Conservation (phyloP, 208 protist species). For the Trypanosoma mega region DNA sequence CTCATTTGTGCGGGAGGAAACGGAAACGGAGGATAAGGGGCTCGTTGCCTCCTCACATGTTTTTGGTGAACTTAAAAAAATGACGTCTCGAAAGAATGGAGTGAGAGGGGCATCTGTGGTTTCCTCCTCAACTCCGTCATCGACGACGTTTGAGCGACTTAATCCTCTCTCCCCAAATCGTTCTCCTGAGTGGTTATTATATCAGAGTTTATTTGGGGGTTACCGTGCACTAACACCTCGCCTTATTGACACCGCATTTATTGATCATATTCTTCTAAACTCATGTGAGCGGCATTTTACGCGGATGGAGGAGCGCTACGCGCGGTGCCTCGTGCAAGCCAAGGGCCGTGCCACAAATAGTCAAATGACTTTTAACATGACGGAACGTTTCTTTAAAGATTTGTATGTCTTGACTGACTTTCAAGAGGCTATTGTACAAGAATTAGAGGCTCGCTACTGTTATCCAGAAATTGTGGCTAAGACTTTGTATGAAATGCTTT, state of each 20-base stretch:
- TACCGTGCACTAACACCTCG: slow-evolving; percentile 78
- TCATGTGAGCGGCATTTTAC: slow-evolving; percentile 78
- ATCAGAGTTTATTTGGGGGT: slow-evolving; percentile 71
- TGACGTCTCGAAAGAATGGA: slow-evolving; percentile 23
- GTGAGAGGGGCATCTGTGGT: slow-evolving; percentile 34
- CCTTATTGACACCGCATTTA: slow-evolving; percentile 77
- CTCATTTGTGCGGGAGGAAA: slow-evolving; percentile 20
- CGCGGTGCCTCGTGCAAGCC: slow-evolving; percentile 54
- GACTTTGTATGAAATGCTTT: slow-evolving; percentile 87
- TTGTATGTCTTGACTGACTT: slow-evolving; percentile 80
- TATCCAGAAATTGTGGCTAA: slow-evolving; percentile 89
- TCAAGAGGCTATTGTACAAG: slow-evolving; percentile 81
- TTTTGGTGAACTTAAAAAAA: slow-evolving; percentile 59
- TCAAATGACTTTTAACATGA: slow-evolving; percentile 66
- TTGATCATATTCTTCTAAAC: slow-evolving; percentile 81
- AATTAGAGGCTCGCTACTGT: slow-evolving; percentile 82
- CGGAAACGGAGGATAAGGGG: slow-evolving; percentile 31
- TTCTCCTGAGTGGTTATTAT: slow-evolving; percentile 81
- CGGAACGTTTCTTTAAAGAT: slow-evolving; percentile 82
- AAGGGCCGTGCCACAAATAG: slow-evolving; percentile 59
- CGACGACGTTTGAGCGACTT: slow-evolving; percentile 70
- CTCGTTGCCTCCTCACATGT: slow-evolving; percentile 34
- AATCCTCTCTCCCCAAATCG: slow-evolving; percentile 86
- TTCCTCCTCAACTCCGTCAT: slow-evolving; percentile 69
- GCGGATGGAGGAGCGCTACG: slow-evolving; percentile 74